Evolutionary conservation across 345 rosid genomes (phyloP), one percentile per base, ranked within the genome.

Genomic region (Eutrema japonicum): DNA sequence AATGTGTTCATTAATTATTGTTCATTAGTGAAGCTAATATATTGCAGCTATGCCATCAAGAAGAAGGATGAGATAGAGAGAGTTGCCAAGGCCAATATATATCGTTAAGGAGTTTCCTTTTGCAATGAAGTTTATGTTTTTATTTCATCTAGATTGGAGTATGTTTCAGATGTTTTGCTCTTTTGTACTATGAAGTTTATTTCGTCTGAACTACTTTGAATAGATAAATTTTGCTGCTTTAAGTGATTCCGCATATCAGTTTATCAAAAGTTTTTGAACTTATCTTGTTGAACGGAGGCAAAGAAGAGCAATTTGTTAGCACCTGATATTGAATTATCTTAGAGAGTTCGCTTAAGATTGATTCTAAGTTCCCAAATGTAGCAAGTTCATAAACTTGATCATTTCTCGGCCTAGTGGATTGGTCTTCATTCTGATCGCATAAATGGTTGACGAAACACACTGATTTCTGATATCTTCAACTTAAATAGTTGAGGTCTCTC

Each of bases 61-160:
- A 91, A 89, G 82, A 91, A 91, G 80, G 96, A 91, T 73, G 97
- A 87, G 68, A 83, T 91, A 48, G 97, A 91, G 64, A 86, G 93
- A 82, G 96, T 91, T 71, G 93, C 97, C 10, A 91, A 91, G 82
- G 93, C 95, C 50, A 91, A 91, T n/a, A n/a, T n/a, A n/a, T n/a
- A n/a, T 66, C 95, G 93, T 76, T 91, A 72, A 87, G 57, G 72
- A n/a, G 10, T 5, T 47, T 47, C 27, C 26, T 30, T 76, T 64
- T 26, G 6, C 43, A 36, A n/a, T 22, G 48, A 49, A 29, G 36
- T 51, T 53, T 37, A 2, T 64, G 66, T 51, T 70, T 50, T 64
- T 2, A 57, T 58, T 65, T 71, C 72, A 41, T 32, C 12, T 69
- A 64, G 72, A 56, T 48, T 56, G 54, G 47, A 70, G 64, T 71